phyloP scores from a whole-genome alignment of 2,329 filamentous ascomycete genomes.

The Chrysoporthe cubensis region DNA sequence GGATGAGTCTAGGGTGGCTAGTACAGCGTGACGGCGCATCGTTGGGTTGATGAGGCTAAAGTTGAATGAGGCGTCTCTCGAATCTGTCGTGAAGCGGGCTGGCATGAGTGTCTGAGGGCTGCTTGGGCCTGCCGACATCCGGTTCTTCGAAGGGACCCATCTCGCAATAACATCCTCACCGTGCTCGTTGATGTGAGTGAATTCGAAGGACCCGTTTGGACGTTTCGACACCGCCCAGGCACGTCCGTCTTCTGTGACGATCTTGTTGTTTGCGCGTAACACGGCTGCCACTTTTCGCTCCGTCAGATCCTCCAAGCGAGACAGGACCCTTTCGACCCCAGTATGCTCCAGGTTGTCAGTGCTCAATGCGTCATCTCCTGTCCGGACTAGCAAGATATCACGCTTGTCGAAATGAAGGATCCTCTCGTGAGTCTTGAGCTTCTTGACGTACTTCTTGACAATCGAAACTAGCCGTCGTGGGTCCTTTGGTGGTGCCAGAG shows the following conservation, averaged over 20 bases:
- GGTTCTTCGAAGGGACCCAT: constrained; percentile 18
- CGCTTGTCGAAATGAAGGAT: constrained; percentile 15
- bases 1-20: constrained; percentile 16
- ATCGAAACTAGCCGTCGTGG: constrained; percentile 21
- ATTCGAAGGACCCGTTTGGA: constrained; percentile 17
- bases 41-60: constrained; percentile 20
- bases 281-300: constrained; percentile 13
- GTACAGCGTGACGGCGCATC: constrained; percentile 20
- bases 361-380: constrained; percentile 1
- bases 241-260: constrained; percentile 17
- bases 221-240: constrained; percentile 12
- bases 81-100: background rate
- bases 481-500: constrained; percentile 18
- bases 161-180: background rate
- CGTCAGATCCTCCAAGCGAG: constrained; percentile 5
- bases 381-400: constrained; percentile 15
- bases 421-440: constrained; percentile 5
- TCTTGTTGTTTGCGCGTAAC: constrained; percentile 14
- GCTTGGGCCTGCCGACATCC: background rate
- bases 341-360: background rate
- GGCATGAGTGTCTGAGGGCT: background rate
- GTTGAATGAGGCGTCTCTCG: constrained; percentile 9
- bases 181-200: constrained; percentile 6
- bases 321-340: constrained; percentile 5
- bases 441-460: constrained; percentile 17